Evolutionary conservation across 2,329 filamentous ascomycete genomes (phyloP), one percentile per base, ranked within the genome.

Genomic region (Phaeosphaeria sp.): DNA sequence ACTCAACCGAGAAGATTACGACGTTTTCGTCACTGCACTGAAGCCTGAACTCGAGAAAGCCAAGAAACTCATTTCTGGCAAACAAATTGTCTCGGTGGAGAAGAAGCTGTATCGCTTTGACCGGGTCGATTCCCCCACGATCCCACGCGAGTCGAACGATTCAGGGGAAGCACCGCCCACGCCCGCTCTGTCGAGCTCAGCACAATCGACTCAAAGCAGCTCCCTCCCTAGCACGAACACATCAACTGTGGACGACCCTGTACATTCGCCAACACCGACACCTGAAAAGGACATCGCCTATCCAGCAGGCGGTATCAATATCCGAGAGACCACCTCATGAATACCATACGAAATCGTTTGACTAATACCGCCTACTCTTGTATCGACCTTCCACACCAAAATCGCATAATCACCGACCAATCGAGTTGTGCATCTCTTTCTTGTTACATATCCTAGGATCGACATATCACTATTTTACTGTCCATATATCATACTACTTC

Each of bases 161-260:
- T 61, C 62, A 21, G 56, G 59, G 27, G 66, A 70, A 10, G 65
- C 52, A 18, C 83, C 87, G 52, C 80, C 82, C 10, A 83, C 84
- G 0, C 85, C 88, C 9, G 90, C 90, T 1, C 82, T 91, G 53
- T 90, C 88, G 1, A 89, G 85, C 65, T 89, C 89, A 66, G 85
- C 86, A 41, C 90, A 90, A 71, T 90, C 87, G 62, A 88, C 88
- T 1, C 86, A 88, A 66, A 90, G 86, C 72, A 88, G 82, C 72
- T 87, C 84, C 58, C 82, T 88, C 2, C 85, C 88, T 4, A 91
- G 88, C 74, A 85, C 87, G 2, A 86, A 83, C 62, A 82, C 82
- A 39, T 88, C 87, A 68, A 84, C 85, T 50, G 73, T 79, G 30
- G 81, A 83, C 54, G 79, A 75, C 54, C 73, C 78, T 67, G 72